Conservation (phyloP, 768 basidiomycete species). For the Leccinum uliginosum region DNA sequence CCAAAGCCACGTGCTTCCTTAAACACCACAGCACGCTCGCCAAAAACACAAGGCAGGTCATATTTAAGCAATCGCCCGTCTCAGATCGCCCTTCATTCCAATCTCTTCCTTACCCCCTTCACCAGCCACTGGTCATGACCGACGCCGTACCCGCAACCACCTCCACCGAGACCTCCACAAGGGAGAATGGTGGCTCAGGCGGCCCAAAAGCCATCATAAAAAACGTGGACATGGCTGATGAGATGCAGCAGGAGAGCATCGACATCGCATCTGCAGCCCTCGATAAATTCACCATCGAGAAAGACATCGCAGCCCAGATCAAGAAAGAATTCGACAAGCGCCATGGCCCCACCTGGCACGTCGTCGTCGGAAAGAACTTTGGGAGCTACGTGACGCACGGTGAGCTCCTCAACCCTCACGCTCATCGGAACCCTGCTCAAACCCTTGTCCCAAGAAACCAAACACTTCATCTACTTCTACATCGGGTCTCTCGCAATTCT, state of each 20-base stretch:
- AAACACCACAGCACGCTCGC: constrained; percentile 14
- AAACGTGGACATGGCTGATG: constrained; percentile 94
- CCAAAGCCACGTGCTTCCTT: constrained; percentile 15
- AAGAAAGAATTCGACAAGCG: constrained; percentile 97
- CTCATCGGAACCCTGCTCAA: constrained; percentile 9
- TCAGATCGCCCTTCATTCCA: neutral
- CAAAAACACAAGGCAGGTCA: constrained; percentile 27
- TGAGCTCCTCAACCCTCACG: constrained; percentile 34
- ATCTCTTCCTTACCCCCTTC: neutral
- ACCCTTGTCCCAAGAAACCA: constrained; percentile 64
- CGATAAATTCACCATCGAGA: constrained; percentile 92
- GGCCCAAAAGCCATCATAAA: constrained; percentile 88
- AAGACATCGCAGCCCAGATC: constrained; percentile 96
- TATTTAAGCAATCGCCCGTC: constrained; percentile 25
- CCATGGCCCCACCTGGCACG: constrained; percentile 95
- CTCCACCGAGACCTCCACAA: constrained; percentile 47
- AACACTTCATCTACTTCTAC: constrained; percentile 99
- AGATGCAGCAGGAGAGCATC: constrained; percentile 93
- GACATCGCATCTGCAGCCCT: constrained; percentile 82
- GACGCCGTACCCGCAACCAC: constrained; percentile 58
- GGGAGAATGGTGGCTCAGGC: constrained; percentile 32
- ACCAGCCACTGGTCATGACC: constrained; percentile 38
- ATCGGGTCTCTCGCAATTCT: constrained; percentile 89
- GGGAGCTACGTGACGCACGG: constrained; percentile 98
- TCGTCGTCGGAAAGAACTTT: constrained; percentile 98